phyloP scores from a whole-genome alignment of 306 rosid species.

The Parietaria judaica region DNA sequence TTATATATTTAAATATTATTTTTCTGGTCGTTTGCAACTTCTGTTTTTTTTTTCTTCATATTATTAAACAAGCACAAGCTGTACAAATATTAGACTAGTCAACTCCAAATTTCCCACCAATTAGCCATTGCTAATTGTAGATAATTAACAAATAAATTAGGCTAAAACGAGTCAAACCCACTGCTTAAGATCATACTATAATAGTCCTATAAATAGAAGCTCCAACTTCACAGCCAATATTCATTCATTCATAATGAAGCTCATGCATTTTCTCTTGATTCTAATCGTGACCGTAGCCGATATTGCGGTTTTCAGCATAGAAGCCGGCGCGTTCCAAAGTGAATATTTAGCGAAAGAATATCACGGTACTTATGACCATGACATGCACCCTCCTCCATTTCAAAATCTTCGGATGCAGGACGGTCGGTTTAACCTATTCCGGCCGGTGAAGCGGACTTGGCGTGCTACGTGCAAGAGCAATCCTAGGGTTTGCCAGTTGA shows the following conservation, averaged over 20 bases:
- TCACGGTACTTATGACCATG: not conserved
- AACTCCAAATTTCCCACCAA: no score
- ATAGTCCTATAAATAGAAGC: not conserved
- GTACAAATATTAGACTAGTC: no score
- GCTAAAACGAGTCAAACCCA: no score
- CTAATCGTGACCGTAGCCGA: not conserved
- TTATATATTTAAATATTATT: no score
- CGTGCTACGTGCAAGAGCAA: conserved; percentile 15
- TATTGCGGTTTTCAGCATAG: not conserved
- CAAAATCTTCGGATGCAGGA: not conserved
- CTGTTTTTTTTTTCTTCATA: no score
- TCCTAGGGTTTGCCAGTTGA: conserved; percentile 11
- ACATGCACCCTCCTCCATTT: not conserved
- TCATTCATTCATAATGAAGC: not conserved
- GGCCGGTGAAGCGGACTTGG: not conserved
- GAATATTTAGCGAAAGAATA: not conserved
- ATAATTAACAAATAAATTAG: not conserved
- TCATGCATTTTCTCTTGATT: not conserved
- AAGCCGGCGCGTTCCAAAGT: not conserved
- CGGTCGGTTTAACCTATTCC: not conserved
- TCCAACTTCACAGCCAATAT: not conserved
- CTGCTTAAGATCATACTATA: no score
- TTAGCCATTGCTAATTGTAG: not conserved
- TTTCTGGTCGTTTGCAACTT: no score
- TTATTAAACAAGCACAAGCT: no score